Evolutionary conservation across 2,329 filamentous ascomycete species (phyloP), one percentile per base, ranked within the genome.

Genomic region (Fusarium sp.): DNA sequence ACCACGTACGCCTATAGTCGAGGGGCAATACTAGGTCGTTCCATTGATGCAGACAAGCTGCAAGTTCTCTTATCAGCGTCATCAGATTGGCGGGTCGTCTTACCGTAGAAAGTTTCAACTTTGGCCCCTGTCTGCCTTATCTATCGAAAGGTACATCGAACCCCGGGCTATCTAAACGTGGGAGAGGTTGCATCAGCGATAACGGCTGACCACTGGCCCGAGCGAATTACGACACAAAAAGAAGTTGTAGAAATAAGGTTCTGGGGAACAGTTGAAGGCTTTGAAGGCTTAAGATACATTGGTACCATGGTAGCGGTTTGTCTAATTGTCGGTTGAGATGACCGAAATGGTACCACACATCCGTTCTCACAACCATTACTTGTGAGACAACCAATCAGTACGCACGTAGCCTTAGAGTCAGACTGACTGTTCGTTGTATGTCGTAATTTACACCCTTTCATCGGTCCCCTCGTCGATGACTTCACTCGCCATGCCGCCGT

Each of bases 51-150:
- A 4, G 23, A 23, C 23, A 23, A 23, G 23, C 31, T 41, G 37
- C 23, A 37, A 56, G 27, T 37, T 13, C 34, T 18, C 53, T 56
- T 56, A 56, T 56, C 53, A 47, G 13, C 11, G 30, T 15, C 12
- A 18, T 31, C 41, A 34, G 53, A 47, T 56, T 56, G 31, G 47
- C 7, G 5, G 47, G 30, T 12, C n/a, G 13, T 13, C 27, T 10
- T 41, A n/a, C 2, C n/a, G 37, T 40, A 53, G 23, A 13, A 52
- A 31, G 30, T 16, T 27, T 60, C 64, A 51, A 65, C 27, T 15
- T 11, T 9, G 18, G 47, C 60, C 59, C 66, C 43, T 59, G 63
- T 16, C 7, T 16, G 8, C 10, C 66, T 73, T 73, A 73, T 73
- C 71, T 70, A 31, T 53, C 37, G 13, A 31, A 53, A 30, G 44